phyloP scores from a whole-genome alignment of 192 early-diverging fungal genomes.

The Coemansia interrupta region DNA sequence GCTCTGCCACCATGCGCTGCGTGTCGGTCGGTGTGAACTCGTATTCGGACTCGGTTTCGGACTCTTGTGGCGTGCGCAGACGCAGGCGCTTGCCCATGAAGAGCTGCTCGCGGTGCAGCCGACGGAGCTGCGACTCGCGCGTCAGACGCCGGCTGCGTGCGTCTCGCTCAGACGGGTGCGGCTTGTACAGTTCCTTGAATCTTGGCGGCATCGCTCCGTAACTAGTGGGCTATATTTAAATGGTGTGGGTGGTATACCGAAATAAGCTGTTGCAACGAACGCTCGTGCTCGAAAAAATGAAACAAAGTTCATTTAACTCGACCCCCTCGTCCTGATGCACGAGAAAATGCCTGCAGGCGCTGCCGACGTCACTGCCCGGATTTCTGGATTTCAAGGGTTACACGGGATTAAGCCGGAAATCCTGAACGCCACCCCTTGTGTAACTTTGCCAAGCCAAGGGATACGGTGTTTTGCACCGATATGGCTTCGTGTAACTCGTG shows the following conservation, averaged over 20 bases:
- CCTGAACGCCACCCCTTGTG: too few relatives aligned
- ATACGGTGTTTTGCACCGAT: too few relatives aligned
- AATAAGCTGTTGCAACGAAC: not conserved
- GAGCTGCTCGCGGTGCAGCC: conserved; percentile 64
- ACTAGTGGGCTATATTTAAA: not conserved
- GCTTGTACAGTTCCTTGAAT: conserved; percentile 42
- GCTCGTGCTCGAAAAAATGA: too few relatives aligned
- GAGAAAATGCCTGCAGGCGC: too few relatives aligned
- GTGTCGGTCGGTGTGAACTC: conserved; percentile 40
- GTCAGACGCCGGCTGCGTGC: conserved; percentile 52
- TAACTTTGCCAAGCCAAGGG: too few relatives aligned
- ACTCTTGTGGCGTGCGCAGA: conserved; percentile 38
- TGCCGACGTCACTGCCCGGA: too few relatives aligned
- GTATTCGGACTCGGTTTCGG: conserved; percentile 47
- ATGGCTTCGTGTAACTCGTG: too few relatives aligned
- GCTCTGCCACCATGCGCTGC: not conserved
- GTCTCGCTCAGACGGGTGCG: conserved; percentile 47
- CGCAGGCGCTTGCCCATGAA: conserved; percentile 66
- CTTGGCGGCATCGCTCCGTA: conserved; percentile 19
- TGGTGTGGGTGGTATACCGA: not conserved
- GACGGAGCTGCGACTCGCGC: conserved; percentile 59
- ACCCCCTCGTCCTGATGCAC: too few relatives aligned
- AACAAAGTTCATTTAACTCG: not conserved
- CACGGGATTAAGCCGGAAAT: too few relatives aligned
- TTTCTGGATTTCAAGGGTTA: too few relatives aligned